Percentiles rank a stretch among this genome's conserved stretches.
Evolutionary conservation across 1,139 yeast genomes (phyloP).

Genomic region (Meyerozyma athensensis): DNA sequence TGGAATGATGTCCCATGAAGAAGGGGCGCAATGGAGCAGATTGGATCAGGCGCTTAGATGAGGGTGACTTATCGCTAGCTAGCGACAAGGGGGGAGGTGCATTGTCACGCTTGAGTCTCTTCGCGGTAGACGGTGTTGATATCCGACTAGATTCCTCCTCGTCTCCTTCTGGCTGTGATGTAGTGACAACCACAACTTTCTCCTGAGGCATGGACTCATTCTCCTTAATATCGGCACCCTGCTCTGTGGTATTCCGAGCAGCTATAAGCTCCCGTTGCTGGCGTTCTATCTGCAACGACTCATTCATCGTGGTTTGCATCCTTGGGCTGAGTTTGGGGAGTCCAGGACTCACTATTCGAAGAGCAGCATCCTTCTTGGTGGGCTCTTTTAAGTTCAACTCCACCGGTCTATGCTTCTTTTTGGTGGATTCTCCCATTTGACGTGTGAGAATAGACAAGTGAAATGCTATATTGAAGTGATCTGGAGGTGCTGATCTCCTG

Average conservation of each 20-base stretch:
- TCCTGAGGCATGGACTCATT: constrained; percentile 7
- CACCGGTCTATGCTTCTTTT: constrained; percentile 21
- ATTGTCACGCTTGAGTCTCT: constrained; percentile 40
- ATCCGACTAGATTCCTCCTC: constrained; percentile 18
- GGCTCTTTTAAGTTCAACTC: constrained; percentile 14
- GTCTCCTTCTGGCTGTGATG: background rate
- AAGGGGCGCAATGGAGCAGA: constrained; percentile 39
- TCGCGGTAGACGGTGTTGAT: constrained; percentile 22
- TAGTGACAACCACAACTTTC: background rate
- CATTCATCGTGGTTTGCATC: constrained; percentile 43
- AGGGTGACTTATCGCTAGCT: constrained; percentile 8
- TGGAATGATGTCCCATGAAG: constrained; percentile 4
- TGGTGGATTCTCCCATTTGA: background rate
- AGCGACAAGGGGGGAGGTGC: constrained; percentile 41
- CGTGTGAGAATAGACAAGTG: too few species aligned
- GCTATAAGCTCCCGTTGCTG: constrained; percentile 48
- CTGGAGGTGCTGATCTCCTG: too few species aligned
- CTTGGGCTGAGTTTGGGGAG: constrained; percentile 41
- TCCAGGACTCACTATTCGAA: constrained; percentile 45
- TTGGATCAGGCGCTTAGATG: constrained; percentile 28
- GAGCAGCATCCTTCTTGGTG: constrained; percentile 23
- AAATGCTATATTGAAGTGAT: too few species aligned
- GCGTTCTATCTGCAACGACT: constrained; percentile 42
- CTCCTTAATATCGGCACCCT: constrained; percentile 8
- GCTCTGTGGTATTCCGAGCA: constrained; percentile 18